Evolutionary conservation across 495 filamentous ascomycete genomes (phyloP), one percentile per base, ranked within the genome.

Genomic region (Achaetomiella virescens): DNA sequence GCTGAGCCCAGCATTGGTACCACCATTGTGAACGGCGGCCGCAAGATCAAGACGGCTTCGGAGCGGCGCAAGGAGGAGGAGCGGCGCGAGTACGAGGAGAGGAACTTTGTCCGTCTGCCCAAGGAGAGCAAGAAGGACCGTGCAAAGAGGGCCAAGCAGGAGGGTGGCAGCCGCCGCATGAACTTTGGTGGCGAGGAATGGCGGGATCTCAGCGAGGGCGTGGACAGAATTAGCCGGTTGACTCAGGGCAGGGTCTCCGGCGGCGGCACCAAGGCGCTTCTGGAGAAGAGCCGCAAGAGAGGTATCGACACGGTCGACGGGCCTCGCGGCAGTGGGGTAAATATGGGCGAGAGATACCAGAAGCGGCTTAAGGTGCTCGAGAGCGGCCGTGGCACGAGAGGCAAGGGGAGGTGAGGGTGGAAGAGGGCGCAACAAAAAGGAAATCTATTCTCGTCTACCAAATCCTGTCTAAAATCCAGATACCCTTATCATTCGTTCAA

Each of bases 121-220:
- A 84, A 83, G 67, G 80, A 85, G 63, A 86, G 83, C 68, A 92
- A 91, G 79, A 89, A 89, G 75, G 87, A 92, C 20, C 66, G 72
- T 35, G 73, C 75, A 12, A 79, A 82, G 59, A 74, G 73, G 36
- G 70, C 69, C 20, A 75, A 75, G 57, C 63, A 55, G 24, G 76
- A 74, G 43, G 67, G 68, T 14, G 66, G 73, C 54, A 69, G 65
- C 52, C 57, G 36, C 15, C 71, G 70, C 56, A 77, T 75, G 80
- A 78, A 61, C 51, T 93, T 84, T 71, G 90, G 88, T 46, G 90
- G 90, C 18, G 91, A 95, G 66, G 90, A 95, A 59, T 91, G 89
- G 86, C 78, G 80, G 41, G 83, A 83, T 4, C 80, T 95, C 14
- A 87, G 84, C 27, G 84, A 87, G 60, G 90, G 89, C 36, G 78